Evolutionary conservation across 208 protist species (phyloP), one percentile per base, ranked within the genome.

Genomic region (Trypanosomatidae sp.): DNA sequence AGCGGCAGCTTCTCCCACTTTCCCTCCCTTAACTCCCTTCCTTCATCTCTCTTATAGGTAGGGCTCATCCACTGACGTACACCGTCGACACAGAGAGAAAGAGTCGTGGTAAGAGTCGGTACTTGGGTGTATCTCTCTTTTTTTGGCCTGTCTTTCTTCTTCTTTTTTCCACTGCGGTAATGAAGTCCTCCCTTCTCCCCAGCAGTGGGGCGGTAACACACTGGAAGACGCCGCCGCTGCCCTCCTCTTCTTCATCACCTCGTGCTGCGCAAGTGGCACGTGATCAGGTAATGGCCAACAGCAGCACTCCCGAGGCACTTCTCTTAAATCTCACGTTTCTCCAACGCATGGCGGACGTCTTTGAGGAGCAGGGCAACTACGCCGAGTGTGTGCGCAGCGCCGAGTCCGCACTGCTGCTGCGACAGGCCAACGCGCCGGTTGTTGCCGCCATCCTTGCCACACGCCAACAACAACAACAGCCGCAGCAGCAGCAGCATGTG

Each of bases 301-400:
- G 9, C 50, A 74, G 22, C 58, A 55, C 49, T 9, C 64, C 41
- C 22, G 79, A 73, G 22, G 73, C 68, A 39, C 2, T 75, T 8
- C 62, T 80, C 3, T 80, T 64, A 7, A 83, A 86, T 7, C 62
- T 93, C 12, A 75, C 73, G 43, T 96, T 96, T 70, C 71, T 96
- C 0, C 64, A 88, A 17, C 73, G 84, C 28, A 89, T 94, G 82
- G 65, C 86, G 13, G 46, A 70, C 9, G 74, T 76, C 43, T 86
- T 97, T 19, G 87, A 91, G 53, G 67, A 86, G 22, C 81, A 94
- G 17, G 89, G 87, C 8, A 97, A 97, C 76, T 65, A 85, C 49
- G 68, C 80, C 7, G 92, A 97, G 74, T 89, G 83, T 50, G 74
- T 95, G n/a, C 90, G 91, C 62, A 90, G 90, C 49, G 77, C 80